Evolutionary conservation across 2,329 filamentous ascomycete genomes (phyloP).

Genomic region (Colletotrichum brevisporum): DNA sequence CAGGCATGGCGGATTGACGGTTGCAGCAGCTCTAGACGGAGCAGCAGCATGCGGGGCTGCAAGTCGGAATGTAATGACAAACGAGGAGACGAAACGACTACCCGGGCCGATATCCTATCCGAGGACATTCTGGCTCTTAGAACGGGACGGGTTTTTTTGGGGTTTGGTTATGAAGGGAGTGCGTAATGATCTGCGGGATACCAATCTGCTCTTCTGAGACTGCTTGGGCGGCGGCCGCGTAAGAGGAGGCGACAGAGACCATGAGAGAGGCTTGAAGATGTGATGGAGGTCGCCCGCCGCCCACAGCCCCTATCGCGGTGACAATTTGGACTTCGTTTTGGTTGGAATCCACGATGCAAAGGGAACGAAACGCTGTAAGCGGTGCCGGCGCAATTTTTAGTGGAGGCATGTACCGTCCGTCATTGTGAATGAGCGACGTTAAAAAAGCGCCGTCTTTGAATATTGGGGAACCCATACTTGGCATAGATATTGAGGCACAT

Average conservation of each 20-base stretch:
- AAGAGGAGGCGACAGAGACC: no score
- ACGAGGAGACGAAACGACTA: constrained; percentile 25
- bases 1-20: constrained; percentile 45
- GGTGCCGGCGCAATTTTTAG: constrained; percentile 21
- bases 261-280: background rate
- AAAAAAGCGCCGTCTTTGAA: constrained; percentile 17
- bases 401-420: constrained; percentile 16
- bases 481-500: constrained; percentile 18
- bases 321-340: constrained; percentile 31
- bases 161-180: background rate
- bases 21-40: constrained; percentile 11
- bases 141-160: background rate
- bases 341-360: constrained; percentile 27
- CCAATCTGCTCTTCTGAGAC: constrained; percentile 6
- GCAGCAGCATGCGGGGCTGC: constrained; percentile 11
- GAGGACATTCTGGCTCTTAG: background rate
- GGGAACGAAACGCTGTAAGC: constrained; percentile 19
- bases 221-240: constrained; percentile 9
- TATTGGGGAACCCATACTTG: constrained; percentile 21
- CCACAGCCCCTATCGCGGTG: constrained; percentile 14
- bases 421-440: constrained; percentile 10
- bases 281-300: constrained; percentile 1
- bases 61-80: constrained; percentile 12
- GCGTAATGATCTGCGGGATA: constrained; percentile 35
- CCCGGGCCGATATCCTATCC: constrained; percentile 6